Percentiles rank a stretch among this genome's conserved stretches.
Evolutionary conservation across 2,329 filamentous ascomycete genomes (phyloP).

Genomic region (Xylariales sp.): DNA sequence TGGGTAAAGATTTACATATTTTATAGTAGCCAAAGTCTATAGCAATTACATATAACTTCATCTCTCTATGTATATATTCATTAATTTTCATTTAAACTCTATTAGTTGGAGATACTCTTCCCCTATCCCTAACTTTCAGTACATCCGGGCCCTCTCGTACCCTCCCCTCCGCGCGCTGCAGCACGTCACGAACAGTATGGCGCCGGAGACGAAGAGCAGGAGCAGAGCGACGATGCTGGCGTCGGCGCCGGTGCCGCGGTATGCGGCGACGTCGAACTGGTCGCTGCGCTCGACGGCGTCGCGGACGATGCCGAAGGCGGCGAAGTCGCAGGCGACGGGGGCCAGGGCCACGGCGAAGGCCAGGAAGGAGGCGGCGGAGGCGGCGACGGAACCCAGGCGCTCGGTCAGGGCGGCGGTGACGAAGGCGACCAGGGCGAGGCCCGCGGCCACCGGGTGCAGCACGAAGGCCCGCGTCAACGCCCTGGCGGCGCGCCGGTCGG

Average conservation of each 20-base stretch:
- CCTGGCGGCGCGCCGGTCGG: background rate
- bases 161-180: background rate
- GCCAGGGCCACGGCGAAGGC: background rate
- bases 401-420: background rate
- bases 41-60: no score
- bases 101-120: no score
- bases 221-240: background rate
- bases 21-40: no score
- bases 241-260: background rate
- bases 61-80: no score
- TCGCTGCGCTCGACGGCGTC: background rate
- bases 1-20: no score
- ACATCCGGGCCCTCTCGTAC: no score
- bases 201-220: background rate
- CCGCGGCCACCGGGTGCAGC: background rate
- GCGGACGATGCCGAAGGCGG: background rate
- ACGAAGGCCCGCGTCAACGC: background rate
- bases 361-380: background rate
- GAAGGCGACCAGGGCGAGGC: background rate
- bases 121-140: no score
- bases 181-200: background rate
- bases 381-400: background rate
- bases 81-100: no score
- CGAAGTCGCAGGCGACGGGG: background rate
- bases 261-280: background rate